A percentile compares a stretch with the other conserved stretches of the same genome.
Evolutionary conservation across 2,329 filamentous ascomycete species (phyloP).

Genomic region (Penicillium sp.): DNA sequence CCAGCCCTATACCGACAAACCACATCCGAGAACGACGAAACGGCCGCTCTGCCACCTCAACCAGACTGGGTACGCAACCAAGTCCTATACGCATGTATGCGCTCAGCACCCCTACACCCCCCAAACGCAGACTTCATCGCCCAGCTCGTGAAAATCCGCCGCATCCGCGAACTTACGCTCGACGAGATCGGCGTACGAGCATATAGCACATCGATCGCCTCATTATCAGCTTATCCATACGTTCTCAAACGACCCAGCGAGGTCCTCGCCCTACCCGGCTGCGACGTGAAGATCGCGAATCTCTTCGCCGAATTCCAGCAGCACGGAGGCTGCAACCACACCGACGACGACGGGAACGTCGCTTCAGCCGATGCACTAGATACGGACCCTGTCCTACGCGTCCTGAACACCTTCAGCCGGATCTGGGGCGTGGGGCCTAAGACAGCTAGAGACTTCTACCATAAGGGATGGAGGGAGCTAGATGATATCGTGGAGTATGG

Average conservation of each 20-base stretch:
- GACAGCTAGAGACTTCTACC: conserved; percentile 73
- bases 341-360: conserved; percentile 51
- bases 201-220: conserved; percentile 80
- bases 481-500: conserved; percentile 81
- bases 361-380: conserved; percentile 61
- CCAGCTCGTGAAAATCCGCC: conserved; percentile 68
- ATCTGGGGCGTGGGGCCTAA: conserved; percentile 90
- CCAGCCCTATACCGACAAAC: conserved; percentile 59
- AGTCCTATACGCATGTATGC: conserved; percentile 71
- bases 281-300: conserved; percentile 70
- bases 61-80: conserved; percentile 64
- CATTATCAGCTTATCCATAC: conserved; percentile 74
- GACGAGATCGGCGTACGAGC: conserved; percentile 78
- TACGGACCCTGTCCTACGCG: conserved; percentile 57
- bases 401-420: conserved; percentile 67
- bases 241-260: conserved; percentile 44
- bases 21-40: conserved; percentile 70
- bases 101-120: conserved; percentile 62
- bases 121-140: conserved; percentile 72
- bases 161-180: conserved; percentile 62
- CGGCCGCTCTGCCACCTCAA: conserved; percentile 54
- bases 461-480: conserved; percentile 70
- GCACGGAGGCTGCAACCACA: conserved; percentile 14
- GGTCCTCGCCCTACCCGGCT: conserved; percentile 63
- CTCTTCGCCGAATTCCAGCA: conserved; percentile 72